Base-by-base conservation (phyloP, 352 stramenopile species). In the Globisporangium rhizosaccharum region DNA sequence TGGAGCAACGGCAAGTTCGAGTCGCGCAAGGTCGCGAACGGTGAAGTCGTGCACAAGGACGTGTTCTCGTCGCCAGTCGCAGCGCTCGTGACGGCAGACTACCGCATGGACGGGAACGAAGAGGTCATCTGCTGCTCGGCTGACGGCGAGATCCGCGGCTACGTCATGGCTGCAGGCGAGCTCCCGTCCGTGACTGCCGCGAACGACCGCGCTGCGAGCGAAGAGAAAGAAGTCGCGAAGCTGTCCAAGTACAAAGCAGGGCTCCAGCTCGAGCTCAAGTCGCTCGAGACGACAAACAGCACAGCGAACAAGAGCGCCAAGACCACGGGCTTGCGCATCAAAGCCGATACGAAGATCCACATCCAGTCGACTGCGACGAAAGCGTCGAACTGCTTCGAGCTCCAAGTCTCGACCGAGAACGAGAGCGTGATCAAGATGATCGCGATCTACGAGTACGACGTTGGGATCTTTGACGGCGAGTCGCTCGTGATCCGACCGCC, bases 1-100 rank as follows among this genome's bases (percentile, higher is more conserved):
- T 97, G 90, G 89, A 94, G 66, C 63, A 97, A 92, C 56, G 89
- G 92, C 60, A 94, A 94, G 47, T 84, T 97, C 12, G 87, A 91
- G 59, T 82, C 85, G 17, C 65, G 85, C 14, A 76, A 72, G 42
- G 23, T 88, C 39, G 63, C 73, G n/a, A 95, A 91, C 51, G 92
- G 91, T 36, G 73, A 94, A 60, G 74, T 93, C 2, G 74, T 96
- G 28, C 89, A 91, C 61, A 90, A 88, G 51, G 85, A 97, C 49
- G 81, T 79, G 28, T 77, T 96, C 37, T 46, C 63, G 3, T 72
- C 84, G 2, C 65, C 85, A 14, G 65, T 94, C 9, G 80, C 87
- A 1, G 73, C 74, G 8, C 71, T 96, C 25, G 67, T 97, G 20
- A 79, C 72, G 5, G 82, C 77, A 5, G 91, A 97, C 59, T 97